Evolutionary conservation across 139 green algal species (phyloP), one percentile per base, ranked within the genome.

Genomic region (Chlorella sp.): DNA sequence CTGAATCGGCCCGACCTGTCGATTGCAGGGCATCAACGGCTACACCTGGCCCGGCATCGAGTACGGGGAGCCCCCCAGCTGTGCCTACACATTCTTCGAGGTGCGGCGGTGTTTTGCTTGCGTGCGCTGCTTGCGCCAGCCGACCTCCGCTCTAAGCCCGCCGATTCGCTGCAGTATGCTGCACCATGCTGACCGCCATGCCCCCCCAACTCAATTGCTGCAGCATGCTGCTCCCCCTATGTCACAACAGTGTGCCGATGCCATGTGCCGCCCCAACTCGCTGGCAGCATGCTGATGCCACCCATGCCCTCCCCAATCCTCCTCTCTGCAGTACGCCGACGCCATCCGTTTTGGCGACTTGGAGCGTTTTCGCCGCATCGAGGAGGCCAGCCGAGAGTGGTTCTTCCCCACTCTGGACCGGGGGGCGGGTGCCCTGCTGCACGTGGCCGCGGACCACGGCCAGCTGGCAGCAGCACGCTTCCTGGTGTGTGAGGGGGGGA

Each of bases 21-120:
- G n/a, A n/a, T 71, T 71, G 32, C 83, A 94, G 92, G 89, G 39
- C 34, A 92, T 94, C 39, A 75, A 71, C 34, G 92, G 92, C 39
- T 94, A 90, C 86, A 94, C 92, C 14, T 94, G 92, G 92, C 91
- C 92, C 22, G 92, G 92, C 14, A 94, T 94, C 18, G 92, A 94
- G 75, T 94, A 77, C 61, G 92, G 92, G 24, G 88, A 92, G 57
- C 86, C 92, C 9, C 92, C 92, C 5, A 68, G 3, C 30, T 91
- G 73, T 73, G 75, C 80, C 30, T 93, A 93, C 88, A 93, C 69
- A 21, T 94, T 92, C 40, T 94, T 94, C 83, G 91, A 94, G 92
- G 92, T 94, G 86, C 68, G n/a, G 12, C n/a, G n/a, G n/a, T n/a
- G n/a, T n/a, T n/a, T n/a, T n/a, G n/a, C n/a, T n/a, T n/a, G n/a